Base-by-base conservation (phyloP, 2,329 filamentous ascomycete genomes). In the Xylaria sp. region DNA sequence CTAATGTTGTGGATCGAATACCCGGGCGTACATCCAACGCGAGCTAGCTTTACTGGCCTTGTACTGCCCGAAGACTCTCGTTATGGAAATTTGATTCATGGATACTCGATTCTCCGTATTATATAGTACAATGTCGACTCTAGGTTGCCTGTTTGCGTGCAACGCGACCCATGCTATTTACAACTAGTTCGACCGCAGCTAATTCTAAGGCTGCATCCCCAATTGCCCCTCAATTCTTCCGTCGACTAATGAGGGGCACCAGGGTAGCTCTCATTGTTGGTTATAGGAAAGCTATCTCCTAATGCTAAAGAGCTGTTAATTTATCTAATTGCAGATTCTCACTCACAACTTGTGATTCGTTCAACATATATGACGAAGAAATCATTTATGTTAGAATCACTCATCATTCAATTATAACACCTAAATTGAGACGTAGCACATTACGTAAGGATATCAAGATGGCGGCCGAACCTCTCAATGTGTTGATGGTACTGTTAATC, bases 401-500 rank as follows among this genome's bases (percentile, higher is more conserved):
- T 36, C 6, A 7, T 58, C 34, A 17, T 19, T 48, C 17, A 24
- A 36, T 30, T 30, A 57, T 36, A 47, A 39, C 14, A 39, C 9
- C 34, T 4, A 6, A 34, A 36, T 62, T 36, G 64, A 56, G 48
- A 8, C 21, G 9, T 7, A 24, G 50, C 6, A 45, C 30, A 21
- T 36, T 50, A 21, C 21, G 17, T 55, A 67, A 42, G 14, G 39
- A 17, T 17, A 42, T 2, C 8, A 42, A 64, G 24, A 72, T 72
- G 68, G 63, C 64, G 30, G 24, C 65, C 53, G 14, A 55, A 69
- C 86, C 88, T 72, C 84, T 91, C 69, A 90, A 88, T 73, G 89
- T 92, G 73, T 83, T 92, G 78, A 92, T 92, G 89, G 89, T 89
- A 75, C 77, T 83, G 76, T 50, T 57, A 3, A 54, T 36, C 51